Evolutionary conservation across 78 protist genomes (phyloP).

Genomic region (Dictyostelium firmibasis): DNA sequence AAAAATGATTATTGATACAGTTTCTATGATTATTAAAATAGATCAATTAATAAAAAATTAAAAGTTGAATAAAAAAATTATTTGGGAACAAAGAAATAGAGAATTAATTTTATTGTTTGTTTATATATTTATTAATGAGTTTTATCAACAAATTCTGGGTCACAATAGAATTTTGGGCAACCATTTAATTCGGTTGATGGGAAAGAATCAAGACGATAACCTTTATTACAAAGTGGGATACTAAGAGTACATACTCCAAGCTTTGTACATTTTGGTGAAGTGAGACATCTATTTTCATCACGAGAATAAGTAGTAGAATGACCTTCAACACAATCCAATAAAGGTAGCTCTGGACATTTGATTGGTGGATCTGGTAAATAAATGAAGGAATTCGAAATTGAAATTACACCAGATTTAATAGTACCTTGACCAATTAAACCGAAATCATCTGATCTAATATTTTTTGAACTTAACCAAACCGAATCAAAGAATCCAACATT

Average conservation of each 20-base stretch:
- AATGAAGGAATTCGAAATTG: neutral
- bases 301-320: neutral
- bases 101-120: too few relatives aligned
- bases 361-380: constrained; percentile 4
- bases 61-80: neutral
- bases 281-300: constrained; percentile 6
- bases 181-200: neutral
- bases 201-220: neutral
- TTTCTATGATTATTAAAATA: constrained; percentile 40
- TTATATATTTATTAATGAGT: neutral
- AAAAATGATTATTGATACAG: constrained; percentile 59
- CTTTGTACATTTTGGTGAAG: neutral
- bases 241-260: neutral
- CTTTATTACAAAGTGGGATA: neutral
- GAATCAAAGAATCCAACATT: neutral
- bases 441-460: neutral
- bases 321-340: neutral
- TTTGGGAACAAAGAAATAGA: too few relatives aligned
- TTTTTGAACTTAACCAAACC: neutral
- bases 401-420: neutral
- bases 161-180: neutral
- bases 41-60: constrained; percentile 32
- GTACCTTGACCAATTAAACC: neutral
- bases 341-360: neutral
- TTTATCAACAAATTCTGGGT: neutral